phyloP scores from a whole-genome alignment of 139 green algal species.

The Dunaliella primolecta region DNA sequence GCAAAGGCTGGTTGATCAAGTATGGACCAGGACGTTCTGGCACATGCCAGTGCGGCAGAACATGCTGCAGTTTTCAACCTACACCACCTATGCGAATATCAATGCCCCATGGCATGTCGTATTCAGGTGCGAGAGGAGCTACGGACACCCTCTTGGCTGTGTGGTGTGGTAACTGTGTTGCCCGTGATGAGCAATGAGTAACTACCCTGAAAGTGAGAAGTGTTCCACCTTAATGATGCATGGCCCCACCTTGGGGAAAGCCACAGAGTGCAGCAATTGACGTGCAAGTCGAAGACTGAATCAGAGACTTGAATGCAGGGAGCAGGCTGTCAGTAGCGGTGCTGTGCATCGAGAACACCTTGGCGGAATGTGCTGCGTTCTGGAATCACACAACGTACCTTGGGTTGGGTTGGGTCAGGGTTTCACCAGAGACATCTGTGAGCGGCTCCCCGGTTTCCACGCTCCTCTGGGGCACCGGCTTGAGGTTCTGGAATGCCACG shows the following conservation, averaged over 20 bases:
- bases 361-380: neutral
- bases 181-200: too few species aligned
- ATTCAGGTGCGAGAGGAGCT: too few species aligned
- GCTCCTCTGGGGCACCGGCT: neutral
- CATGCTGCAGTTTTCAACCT: neutral
- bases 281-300: too few species aligned
- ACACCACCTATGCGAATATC: neutral
- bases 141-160: too few species aligned
- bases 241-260: too few species aligned
- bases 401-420: neutral
- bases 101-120: too few species aligned
- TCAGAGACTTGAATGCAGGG: constrained; percentile 34
- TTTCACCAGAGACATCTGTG: neutral
- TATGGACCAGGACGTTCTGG: too few species aligned
- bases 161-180: too few species aligned
- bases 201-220: too few species aligned
- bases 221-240: too few species aligned
- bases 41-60: neutral
- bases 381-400: neutral
- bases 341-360: neutral
- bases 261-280: too few species aligned
- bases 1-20: too few species aligned
- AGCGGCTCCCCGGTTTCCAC: neutral
- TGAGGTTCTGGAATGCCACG: neutral
- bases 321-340: neutral